Base-by-base conservation (phyloP, 768 basidiomycete genomes). In the Mrakia blollopis region DNA sequence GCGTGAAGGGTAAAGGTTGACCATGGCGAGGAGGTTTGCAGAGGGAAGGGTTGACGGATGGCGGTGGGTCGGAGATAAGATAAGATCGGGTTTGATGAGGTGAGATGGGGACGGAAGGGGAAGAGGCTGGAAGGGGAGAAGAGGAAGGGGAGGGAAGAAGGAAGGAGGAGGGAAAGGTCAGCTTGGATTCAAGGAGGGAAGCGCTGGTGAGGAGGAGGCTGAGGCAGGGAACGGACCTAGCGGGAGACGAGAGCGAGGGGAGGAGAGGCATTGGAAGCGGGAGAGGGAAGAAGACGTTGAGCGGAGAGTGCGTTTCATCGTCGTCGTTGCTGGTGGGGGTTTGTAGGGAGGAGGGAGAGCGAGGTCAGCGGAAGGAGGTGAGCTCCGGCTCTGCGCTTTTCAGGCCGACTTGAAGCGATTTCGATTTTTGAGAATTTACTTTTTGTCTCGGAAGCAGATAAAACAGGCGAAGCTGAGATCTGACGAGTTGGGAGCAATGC, bases 11-110 rank as follows among this genome's bases (percentile, higher is more conserved):
- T 16, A 90, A 85, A 0, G 94, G 93, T 82, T 96, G 94, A 0
- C 93, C 93, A 80, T 88, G 91, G 44, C 84, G 83, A 10, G 92
- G 89, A 3, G 93, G 93, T 83, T 93, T 94, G 52, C 67, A 67
- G 5, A 72, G 63, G 2, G 76, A 75, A 6, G 65, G 65, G 69
- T 71, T 50, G 25, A 54, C n/a, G 23, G 69, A 9, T 28, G 69
- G 13, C 14, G 39, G 39, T 14, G 50, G 32, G 13, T 69, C 63
- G 14, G 63, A 65, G 63, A 65, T 65, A 14, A 65, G 30, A 32
- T 65, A 65, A 21, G 65, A 68, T 25, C 37, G 65, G 21, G n/a
- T 44, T n/a, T 21, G 37, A 25, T 23, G 13, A n/a, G 37, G 65
- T n/a, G 65, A 68, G 18, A 25, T 8, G 63, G 32, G 65, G 10